Conservation (phyloP, 257 asterid species). For the Solanum virginianum region DNA sequence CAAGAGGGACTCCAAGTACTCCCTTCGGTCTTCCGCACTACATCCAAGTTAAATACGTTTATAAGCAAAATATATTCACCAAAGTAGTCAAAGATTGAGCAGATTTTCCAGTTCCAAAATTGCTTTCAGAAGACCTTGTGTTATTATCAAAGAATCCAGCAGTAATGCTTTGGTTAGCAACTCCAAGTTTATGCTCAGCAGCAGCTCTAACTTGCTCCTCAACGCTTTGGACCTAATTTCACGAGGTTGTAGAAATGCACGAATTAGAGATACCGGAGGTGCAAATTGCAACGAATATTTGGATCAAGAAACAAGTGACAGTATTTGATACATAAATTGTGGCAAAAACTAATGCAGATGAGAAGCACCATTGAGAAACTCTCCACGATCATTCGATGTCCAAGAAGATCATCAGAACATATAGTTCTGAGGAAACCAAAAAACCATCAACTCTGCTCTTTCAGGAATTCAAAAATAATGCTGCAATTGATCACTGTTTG, state of each 20-base stretch:
- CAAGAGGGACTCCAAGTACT: constrained; percentile 94
- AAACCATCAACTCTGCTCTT: neutral
- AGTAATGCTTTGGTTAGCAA: constrained; percentile 99
- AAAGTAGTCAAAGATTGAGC: neutral
- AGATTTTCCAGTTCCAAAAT: neutral
- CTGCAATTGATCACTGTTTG: neutral
- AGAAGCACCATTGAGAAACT: neutral
- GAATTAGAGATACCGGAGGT: neutral
- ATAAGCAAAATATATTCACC: neutral
- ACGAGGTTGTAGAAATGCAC: constrained; percentile 3
- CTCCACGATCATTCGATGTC: neutral
- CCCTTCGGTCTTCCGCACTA: constrained; percentile 99
- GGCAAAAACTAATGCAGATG: neutral
- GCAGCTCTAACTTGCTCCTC: constrained; percentile 99
- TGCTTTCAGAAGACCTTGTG: constrained; percentile 49
- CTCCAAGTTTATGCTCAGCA: constrained; percentile 99
- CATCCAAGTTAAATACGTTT: constrained; percentile 5
- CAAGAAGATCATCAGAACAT: neutral
- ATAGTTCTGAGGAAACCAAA: neutral
- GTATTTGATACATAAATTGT: neutral
- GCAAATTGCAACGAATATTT: neutral
- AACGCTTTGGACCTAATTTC: constrained; percentile 78
- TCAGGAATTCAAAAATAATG: neutral
- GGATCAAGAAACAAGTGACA: neutral
- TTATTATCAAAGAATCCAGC: constrained; percentile 98